A percentile compares a stretch with the other conserved stretches of the same genome.
Evolutionary conservation across 2,329 filamentous ascomycete species (phyloP).

Genomic region (Beauveria bassiana): DNA sequence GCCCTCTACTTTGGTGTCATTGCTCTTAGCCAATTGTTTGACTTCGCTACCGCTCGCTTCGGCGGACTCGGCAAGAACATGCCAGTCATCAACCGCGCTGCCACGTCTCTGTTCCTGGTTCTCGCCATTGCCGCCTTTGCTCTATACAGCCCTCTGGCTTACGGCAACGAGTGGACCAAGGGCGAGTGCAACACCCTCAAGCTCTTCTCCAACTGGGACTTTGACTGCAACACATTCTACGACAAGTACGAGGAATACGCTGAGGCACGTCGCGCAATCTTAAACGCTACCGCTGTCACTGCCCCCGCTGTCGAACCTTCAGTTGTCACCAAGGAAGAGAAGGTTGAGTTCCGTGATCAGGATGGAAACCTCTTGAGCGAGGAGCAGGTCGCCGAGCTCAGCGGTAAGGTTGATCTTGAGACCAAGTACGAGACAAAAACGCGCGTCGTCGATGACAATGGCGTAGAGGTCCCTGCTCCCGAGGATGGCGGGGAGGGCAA

Average conservation of each 20-base stretch:
- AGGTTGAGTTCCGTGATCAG: conserved; percentile 90
- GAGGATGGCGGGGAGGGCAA: conserved; percentile 30
- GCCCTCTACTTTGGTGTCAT: conserved; percentile 93
- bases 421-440: conserved; percentile 95
- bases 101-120: conserved; percentile 65
- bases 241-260: conserved; percentile 36
- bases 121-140: conserved; percentile 69
- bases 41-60: conserved; percentile 73
- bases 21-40: conserved; percentile 79
- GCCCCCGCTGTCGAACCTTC: conserved; percentile 35
- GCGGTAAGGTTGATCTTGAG: conserved; percentile 92
- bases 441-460: conserved; percentile 68
- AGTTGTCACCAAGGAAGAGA: conserved; percentile 60
- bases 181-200: conserved; percentile 79
- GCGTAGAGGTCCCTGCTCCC: conserved; percentile 60
- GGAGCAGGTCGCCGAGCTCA: conserved; percentile 73
- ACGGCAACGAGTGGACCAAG: conserved; percentile 92
- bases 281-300: conserved; percentile 36
- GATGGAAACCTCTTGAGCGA: conserved; percentile 81
- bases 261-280: conserved; percentile 31
- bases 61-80: conserved; percentile 58
- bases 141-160: conserved; percentile 81
- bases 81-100: conserved; percentile 66
- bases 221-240: conserved; percentile 93
- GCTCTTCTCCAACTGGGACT: conserved; percentile 86